Evolutionary conservation across 2,329 filamentous ascomycete species (phyloP).

Genomic region (Ustulina deusta): DNA sequence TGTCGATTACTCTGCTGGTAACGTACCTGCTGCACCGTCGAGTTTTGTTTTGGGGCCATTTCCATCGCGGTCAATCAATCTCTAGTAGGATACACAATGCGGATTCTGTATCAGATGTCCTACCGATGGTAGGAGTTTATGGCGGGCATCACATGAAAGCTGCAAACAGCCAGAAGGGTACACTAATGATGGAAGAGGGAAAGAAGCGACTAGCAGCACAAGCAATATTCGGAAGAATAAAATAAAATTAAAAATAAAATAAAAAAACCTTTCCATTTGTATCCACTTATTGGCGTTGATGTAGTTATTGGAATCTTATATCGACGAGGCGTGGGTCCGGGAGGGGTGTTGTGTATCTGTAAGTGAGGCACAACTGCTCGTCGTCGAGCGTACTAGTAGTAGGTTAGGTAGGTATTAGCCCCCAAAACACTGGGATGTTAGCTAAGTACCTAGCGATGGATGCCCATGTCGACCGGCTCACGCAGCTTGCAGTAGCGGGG

Average conservation of each 20-base stretch:
- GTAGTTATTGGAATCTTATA: constrained; percentile 11
- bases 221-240: not conserved
- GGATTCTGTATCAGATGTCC: not conserved
- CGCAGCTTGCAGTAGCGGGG: constrained; percentile 22
- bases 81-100: not conserved
- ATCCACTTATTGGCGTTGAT: constrained; percentile 13
- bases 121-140: not conserved
- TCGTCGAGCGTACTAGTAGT: not conserved
- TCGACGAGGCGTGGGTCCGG: constrained; percentile 1
- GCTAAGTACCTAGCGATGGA: not conserved
- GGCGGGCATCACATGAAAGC: not conserved
- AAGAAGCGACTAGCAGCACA: not conserved
- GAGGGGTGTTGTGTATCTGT: not conserved
- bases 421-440: not conserved
- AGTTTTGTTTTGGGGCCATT: not conserved
- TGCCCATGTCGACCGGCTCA: constrained; percentile 17
- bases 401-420: not conserved
- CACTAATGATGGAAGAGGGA: not conserved
- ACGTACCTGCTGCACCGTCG: not conserved
- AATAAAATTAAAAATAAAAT: not conserved
- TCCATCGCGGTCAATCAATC: not conserved
- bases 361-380: not conserved
- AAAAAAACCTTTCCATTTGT: not conserved
- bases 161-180: not conserved
- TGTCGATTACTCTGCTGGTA: not conserved